These are phyloP conservation scores for Lichtheimia hyalospora DNA, from an alignment of 371 early-diverging fungal genomes.

Conservation along the genomic window DNA sequence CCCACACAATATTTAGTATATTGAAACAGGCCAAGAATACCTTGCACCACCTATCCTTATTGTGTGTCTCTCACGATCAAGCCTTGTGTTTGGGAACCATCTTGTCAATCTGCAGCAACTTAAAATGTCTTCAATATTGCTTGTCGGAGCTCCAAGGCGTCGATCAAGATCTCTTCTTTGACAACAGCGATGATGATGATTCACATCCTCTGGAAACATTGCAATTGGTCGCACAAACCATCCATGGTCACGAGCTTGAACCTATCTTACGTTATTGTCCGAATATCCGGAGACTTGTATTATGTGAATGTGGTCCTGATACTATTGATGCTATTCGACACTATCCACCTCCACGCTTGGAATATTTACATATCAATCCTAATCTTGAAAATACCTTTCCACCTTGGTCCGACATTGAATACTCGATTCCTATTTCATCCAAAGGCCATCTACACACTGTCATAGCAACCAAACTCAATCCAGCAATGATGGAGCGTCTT, in stretches of 20 bases:
- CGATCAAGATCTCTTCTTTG: not conserved
- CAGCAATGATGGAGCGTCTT: not conserved
- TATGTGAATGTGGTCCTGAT: not conserved
- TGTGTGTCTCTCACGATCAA: not conserved
- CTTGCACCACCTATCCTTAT: not conserved
- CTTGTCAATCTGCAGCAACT: not conserved
- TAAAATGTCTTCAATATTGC: not conserved
- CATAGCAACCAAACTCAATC: not conserved
- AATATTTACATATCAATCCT: not conserved
- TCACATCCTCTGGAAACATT: not conserved
- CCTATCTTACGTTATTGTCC: not conserved
- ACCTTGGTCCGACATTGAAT: not conserved
- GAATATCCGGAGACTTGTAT: not conserved
- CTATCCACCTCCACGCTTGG: not conserved
- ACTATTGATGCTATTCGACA: not conserved
- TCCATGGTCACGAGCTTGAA: not conserved
- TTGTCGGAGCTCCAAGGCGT: not conserved
- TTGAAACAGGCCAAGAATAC: not conserved
- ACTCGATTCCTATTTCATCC: not conserved
- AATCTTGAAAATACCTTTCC: not conserved
- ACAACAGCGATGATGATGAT: not conserved
- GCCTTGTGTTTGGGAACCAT: not conserved
- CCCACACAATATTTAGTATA: not conserved
- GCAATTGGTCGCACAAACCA: not conserved
- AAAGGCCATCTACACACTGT: not conserved